Evolutionary conservation across 371 early-diverging fungal species (phyloP), one percentile per base, ranked within the genome.

Genomic region (Lichtheimia ornata): DNA sequence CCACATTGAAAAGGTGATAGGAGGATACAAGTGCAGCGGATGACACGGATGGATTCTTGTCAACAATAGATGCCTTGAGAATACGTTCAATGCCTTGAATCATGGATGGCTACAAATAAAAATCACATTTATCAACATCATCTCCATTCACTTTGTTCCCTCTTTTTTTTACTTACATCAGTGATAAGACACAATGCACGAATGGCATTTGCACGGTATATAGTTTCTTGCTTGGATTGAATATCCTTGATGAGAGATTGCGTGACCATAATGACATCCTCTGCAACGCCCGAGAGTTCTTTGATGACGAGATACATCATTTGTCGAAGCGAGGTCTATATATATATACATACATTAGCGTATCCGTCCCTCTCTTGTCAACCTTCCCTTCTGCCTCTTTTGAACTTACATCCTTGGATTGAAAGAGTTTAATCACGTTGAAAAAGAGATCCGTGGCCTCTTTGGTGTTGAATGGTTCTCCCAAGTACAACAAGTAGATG

Each of bases 361-460:
- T n/a, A n/a, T n/a, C n/a, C n/a, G n/a, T n/a, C 4, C 7, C 1
- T 7, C 25, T 11, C 24, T 52, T 45, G 35, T 53, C 17, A 45
- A n/a, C 9, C 9, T 43, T 24, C 2, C 15, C 7, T 22, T 15
- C 41, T 24, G 3, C 43, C n/a, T 43, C 17, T 14, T 45, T 45
- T 17, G 9, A 5, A 30, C 90, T 71, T 86, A 94, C 95, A 80
- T 98, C 98, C 75, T 91, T 94, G 63, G 88, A 89, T 82, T 97
- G 97, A 80, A 99, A 99, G 56, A 97, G 89, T 83, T 96, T 96
- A 12, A 96, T 97, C 65, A 96, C 93, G 68, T 93, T 91, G 74
- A 99, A 99, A 79, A 99, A 99, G 17, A 96, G 85, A 67, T 97
- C 93, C 0, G 99, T 99, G 4, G 99, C 98, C 79, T 98, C 99